A percentile compares a stretch with the other conserved stretches of the same genome.
Evolutionary conservation across 1,284 basidiomycete genomes (phyloP).

Genomic region (Trametes versicolor): DNA sequence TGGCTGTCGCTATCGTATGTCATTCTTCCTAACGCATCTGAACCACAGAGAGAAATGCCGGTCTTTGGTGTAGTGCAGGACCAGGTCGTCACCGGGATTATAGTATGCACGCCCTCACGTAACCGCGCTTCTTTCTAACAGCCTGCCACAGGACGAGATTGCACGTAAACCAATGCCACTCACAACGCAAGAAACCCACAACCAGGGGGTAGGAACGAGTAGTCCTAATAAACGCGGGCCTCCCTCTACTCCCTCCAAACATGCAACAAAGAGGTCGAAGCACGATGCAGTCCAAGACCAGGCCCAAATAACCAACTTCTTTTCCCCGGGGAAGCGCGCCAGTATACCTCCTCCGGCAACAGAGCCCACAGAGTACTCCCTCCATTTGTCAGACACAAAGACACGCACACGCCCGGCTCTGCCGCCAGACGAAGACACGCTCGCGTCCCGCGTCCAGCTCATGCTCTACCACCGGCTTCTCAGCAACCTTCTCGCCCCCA

Average conservation of each 20-base stretch:
- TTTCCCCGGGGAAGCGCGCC: constrained; percentile 28
- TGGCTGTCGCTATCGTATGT: neutral
- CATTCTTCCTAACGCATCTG: neutral
- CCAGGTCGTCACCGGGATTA: constrained; percentile 68
- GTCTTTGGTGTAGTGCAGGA: constrained; percentile 73
- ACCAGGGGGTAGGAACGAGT: constrained; percentile 6
- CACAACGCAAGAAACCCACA: neutral
- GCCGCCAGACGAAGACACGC: constrained; percentile 70
- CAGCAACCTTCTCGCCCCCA: constrained; percentile 56
- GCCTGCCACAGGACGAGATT: constrained; percentile 58
- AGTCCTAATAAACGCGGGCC: constrained; percentile 32
- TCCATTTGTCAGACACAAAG: constrained; percentile 81
- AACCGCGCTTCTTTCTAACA: neutral
- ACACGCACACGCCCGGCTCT: constrained; percentile 66
- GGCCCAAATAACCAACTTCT: constrained; percentile 39
- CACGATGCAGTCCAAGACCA: constrained; percentile 33
- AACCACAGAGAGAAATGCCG: constrained; percentile 71
- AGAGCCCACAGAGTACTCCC: constrained; percentile 21
- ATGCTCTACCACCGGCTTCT: constrained; percentile 88
- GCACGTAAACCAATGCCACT: constrained; percentile 43
- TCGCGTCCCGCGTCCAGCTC: constrained; percentile 78
- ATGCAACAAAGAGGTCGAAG: constrained; percentile 40
- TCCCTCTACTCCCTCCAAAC: constrained; percentile 37
- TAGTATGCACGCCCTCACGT: constrained; percentile 62
- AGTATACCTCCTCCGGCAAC: neutral